Evolutionary conservation across 495 filamentous ascomycete genomes (phyloP).

Genomic region (Tetracladium setigerum): DNA sequence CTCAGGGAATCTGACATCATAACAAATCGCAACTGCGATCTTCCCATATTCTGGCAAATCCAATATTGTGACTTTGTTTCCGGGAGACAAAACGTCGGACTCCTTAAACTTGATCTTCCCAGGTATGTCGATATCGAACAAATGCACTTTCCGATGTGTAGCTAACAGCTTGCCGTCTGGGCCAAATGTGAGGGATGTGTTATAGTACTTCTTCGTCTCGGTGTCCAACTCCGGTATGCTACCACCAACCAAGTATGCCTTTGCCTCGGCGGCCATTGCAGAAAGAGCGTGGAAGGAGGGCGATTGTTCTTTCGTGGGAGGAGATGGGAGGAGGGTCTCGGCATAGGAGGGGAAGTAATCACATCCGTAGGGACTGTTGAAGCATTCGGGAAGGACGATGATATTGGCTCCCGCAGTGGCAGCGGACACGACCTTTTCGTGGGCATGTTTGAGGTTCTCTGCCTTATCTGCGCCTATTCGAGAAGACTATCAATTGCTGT

Average conservation of each 20-base stretch:
- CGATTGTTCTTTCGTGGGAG: constrained; percentile 59
- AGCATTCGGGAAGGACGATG: constrained; percentile 76
- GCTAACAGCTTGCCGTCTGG: constrained; percentile 71
- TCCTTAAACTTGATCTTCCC: constrained; percentile 89
- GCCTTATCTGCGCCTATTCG: constrained; percentile 67
- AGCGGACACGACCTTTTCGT: constrained; percentile 76
- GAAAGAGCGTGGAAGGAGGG: constrained; percentile 83
- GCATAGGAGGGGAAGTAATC: constrained; percentile 89
- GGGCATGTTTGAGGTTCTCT: constrained; percentile 74
- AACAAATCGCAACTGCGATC: constrained; percentile 87
- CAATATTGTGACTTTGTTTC: constrained; percentile 71
- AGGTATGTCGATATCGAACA: constrained; percentile 99
- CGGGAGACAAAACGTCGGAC: constrained; percentile 77
- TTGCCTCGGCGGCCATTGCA: constrained; percentile 65
- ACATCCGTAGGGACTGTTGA: constrained; percentile 95
- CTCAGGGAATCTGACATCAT: constrained; percentile 95
- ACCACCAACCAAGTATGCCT: constrained; percentile 77
- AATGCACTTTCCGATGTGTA: constrained; percentile 86
- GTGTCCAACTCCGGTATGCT: constrained; percentile 77
- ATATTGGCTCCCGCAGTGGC: constrained; percentile 65
- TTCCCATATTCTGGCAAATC: constrained; percentile 80
- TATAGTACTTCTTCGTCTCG: constrained; percentile 67
- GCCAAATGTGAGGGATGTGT: constrained; percentile 79
- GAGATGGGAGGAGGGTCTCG: constrained; percentile 74
- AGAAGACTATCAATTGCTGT: constrained; percentile 2